Conservation (phyloP, 345 rosid genomes). For the Ricinus communis region DNA sequence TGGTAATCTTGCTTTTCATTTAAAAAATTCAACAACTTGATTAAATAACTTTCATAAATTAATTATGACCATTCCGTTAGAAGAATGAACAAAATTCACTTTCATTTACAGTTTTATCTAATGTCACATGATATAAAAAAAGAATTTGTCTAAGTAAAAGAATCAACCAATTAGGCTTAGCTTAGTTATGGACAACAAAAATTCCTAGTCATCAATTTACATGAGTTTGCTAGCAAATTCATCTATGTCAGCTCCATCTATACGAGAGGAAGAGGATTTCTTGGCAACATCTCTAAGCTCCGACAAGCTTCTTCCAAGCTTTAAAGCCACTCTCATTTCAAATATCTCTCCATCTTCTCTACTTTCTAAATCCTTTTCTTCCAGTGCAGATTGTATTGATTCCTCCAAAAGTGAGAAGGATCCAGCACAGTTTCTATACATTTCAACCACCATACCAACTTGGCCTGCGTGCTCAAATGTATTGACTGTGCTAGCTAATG, state of each 20-base stretch:
- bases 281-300: constrained; percentile 42
- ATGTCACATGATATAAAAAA: too few relatives aligned
- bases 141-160: too few relatives aligned
- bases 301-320: constrained; percentile 53
- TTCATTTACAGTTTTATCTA: too few relatives aligned
- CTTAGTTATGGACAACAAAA: too few relatives aligned
- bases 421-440: constrained; percentile 53
- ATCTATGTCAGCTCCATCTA: constrained; percentile 19
- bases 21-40: too few relatives aligned
- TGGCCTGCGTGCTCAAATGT: constrained; percentile 48
- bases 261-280: constrained; percentile 19
- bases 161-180: too few relatives aligned
- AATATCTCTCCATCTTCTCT: constrained; percentile 43
- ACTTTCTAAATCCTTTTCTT: constrained; percentile 21
- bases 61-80: too few relatives aligned
- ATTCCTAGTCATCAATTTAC: constrained; percentile 11
- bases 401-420: constrained; percentile 36
- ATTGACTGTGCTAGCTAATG: constrained; percentile 35
- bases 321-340: constrained; percentile 40
- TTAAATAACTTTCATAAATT: too few relatives aligned
- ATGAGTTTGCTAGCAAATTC: constrained; percentile 53
- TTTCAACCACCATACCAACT: constrained; percentile 58
- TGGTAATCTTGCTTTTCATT: too few relatives aligned
- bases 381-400: constrained; percentile 27
- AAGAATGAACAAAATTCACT: too few relatives aligned